These are phyloP conservation scores for Elongisporangium senticosum DNA, from an alignment of 352 stramenopile genomes.

Conservation along the genomic window DNA sequence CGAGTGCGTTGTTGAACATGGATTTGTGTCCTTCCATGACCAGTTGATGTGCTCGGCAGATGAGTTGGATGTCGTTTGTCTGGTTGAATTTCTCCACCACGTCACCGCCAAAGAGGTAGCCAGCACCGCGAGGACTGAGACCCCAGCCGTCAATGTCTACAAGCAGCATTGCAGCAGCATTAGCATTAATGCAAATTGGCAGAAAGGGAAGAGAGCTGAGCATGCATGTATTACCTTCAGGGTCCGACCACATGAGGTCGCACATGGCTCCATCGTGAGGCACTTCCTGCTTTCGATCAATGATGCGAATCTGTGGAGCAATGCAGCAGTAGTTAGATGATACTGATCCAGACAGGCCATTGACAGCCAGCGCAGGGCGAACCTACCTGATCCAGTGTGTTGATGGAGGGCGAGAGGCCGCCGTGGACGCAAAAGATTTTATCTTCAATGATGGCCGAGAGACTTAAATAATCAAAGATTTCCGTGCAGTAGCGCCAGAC, in stretches of 20 bases:
- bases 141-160: conserved; percentile 98
- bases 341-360: not conserved
- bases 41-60: conserved; percentile 98
- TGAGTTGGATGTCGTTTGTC: conserved; percentile 96
- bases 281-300: conserved; percentile 98
- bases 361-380: not conserved
- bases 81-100: conserved; percentile 99
- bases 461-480: conserved; percentile 99
- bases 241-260: conserved; percentile 95
- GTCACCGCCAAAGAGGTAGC: conserved; percentile 98
- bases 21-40: conserved; percentile 90
- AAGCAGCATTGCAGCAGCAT: conserved; percentile 68
- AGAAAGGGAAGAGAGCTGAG: not conserved
- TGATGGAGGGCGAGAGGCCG: conserved; percentile 92
- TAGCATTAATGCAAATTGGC: not conserved
- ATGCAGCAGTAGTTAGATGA: not conserved
- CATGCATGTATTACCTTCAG: conserved; percentile 42
- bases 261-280: conserved; percentile 99
- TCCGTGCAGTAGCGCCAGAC: conserved; percentile 99
- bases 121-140: conserved; percentile 94
- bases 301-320: conserved; percentile 60
- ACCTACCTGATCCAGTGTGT: conserved; percentile 83
- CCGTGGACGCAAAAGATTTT: conserved; percentile 99
- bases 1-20: conserved; percentile 98
- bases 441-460: conserved; percentile 98